phyloP scores from a whole-genome alignment of 768 basidiomycete genomes.

The Auricularia heimuer region DNA sequence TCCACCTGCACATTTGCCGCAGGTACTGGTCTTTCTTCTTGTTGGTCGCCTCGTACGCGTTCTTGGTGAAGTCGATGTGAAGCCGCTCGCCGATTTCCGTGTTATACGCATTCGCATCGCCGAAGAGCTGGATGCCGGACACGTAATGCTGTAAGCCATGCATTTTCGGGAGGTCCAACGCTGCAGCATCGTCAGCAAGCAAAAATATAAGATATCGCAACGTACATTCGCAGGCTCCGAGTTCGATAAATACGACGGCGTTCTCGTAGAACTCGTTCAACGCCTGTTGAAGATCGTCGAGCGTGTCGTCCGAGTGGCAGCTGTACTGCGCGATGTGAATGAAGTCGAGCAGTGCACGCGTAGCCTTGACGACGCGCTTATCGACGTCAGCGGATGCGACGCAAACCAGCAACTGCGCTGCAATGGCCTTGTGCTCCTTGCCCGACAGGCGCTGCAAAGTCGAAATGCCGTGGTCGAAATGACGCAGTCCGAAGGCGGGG shows the following conservation, averaged over 20 bases:
- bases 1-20: neutral
- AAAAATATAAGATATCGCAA: neutral
- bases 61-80: conserved; percentile 8
- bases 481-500: neutral
- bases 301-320: conserved; percentile 7
- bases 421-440: neutral
- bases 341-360: conserved; percentile 17
- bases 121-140: conserved; percentile 9
- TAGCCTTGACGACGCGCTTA: conserved; percentile 1
- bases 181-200: neutral
- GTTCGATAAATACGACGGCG: conserved; percentile 4
- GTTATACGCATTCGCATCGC: conserved; percentile 17
- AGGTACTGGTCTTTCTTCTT: neutral
- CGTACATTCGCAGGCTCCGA: conserved; percentile 7
- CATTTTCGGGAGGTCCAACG: conserved; percentile 20
- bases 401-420: neutral
- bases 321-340: conserved; percentile 16
- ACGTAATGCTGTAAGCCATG: conserved; percentile 17
- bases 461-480: neutral
- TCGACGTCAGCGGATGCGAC: neutral
- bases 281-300: neutral
- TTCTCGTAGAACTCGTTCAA: neutral
- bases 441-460: neutral
- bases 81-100: conserved; percentile 20
- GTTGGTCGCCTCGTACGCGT: neutral